phyloP scores from a whole-genome alignment of 805 yeast species.

The Starmerella davenportii region DNA sequence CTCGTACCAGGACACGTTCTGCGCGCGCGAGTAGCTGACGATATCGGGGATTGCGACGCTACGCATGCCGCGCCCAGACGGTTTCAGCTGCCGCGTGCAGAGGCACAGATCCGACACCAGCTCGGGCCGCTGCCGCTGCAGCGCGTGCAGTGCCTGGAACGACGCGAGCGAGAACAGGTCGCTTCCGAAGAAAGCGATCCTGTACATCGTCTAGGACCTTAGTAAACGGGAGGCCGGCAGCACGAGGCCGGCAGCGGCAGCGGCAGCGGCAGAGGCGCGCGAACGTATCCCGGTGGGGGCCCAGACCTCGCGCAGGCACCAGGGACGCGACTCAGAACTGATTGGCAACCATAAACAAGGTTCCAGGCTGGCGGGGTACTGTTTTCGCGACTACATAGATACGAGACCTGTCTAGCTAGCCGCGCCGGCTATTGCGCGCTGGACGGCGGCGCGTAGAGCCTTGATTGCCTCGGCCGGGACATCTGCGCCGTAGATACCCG shows the following conservation, averaged over 20 bases:
- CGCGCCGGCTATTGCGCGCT: slow-evolving; percentile 8
- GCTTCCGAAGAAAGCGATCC: slow-evolving; percentile 16
- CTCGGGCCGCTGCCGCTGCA: slow-evolving; percentile 4
- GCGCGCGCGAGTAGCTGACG: slow-evolving; percentile 10
- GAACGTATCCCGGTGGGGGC: too few species aligned
- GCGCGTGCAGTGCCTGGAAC: slow-evolving; percentile 7
- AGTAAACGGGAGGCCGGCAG: too few species aligned
- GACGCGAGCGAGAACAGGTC: slow-evolving; percentile 14
- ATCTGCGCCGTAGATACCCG: slow-evolving; percentile 72
- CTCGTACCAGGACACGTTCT: slow-evolving; percentile 9
- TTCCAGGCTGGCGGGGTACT: too few species aligned
- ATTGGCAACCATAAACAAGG: too few species aligned
- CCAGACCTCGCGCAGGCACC: too few species aligned
- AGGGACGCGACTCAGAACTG: too few species aligned
- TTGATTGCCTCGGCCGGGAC: slow-evolving; percentile 62
- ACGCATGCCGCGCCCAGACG: slow-evolving; percentile 16
- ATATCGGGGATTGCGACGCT: slow-evolving; percentile 10
- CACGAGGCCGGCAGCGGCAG: too few species aligned
- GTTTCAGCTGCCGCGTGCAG: slow-evolving; percentile 12
- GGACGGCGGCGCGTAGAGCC: slow-evolving; percentile 47
- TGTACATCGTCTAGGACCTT: too few species aligned
- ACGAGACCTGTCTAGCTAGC: neutral
- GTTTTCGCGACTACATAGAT: too few species aligned
- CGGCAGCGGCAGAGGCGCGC: too few species aligned
- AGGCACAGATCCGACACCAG: slow-evolving; percentile 4